Conservation (phyloP, 768 basidiomycete genomes). For the Russula brevipes region DNA sequence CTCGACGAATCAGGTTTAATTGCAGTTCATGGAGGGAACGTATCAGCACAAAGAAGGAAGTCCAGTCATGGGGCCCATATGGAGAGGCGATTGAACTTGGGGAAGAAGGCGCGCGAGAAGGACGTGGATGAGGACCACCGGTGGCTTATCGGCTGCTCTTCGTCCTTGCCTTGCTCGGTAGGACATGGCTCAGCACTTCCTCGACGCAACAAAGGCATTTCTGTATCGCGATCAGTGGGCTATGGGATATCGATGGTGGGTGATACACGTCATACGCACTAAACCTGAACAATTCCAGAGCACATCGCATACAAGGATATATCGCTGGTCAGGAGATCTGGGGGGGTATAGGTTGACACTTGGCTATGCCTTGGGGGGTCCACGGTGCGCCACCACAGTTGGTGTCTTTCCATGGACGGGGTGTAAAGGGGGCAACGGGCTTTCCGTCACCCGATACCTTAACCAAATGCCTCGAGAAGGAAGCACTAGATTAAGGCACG, state of each 20-base stretch:
- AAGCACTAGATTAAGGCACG: slow-evolving; percentile 8
- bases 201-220: background rate
- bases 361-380: background rate
- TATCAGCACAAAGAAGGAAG: slow-evolving; percentile 6
- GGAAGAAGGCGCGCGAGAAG: background rate
- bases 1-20: slow-evolving; percentile 18
- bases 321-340: background rate
- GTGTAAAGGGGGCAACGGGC: background rate
- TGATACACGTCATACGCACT: background rate
- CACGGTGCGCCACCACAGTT: background rate
- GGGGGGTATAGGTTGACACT: background rate
- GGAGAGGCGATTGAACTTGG: background rate
- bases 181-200: background rate
- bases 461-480: background rate
- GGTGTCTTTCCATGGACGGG: background rate
- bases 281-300: background rate
- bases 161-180: background rate
- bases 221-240: slow-evolving; percentile 3
- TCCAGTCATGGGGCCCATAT: slow-evolving; percentile 5
- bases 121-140: background rate
- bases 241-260: background rate
- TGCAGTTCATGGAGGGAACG: slow-evolving; percentile 3
- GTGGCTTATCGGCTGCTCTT: background rate
- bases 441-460: background rate
- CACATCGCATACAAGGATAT: slow-evolving; percentile 6